Evolutionary conservation across 805 yeast species (phyloP), one percentile per base, ranked within the genome.

Genomic region (Wickerhamiella azymoides): DNA sequence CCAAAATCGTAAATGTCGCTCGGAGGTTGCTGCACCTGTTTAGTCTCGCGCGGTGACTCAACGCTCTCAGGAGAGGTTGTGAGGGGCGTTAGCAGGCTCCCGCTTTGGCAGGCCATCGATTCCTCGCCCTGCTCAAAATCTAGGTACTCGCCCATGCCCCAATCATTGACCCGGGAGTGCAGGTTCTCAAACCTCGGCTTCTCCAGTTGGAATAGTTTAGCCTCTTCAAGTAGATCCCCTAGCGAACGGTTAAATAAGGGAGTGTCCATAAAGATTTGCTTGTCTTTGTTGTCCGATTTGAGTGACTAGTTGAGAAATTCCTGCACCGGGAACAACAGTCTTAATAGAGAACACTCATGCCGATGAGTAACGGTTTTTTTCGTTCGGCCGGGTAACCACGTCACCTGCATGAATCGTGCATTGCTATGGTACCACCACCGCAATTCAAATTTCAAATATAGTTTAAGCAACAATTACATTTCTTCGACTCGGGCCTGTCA

Each of bases 1-100:
- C 44, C 44, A 33, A 41, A 41, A 10, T 21, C 36, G 8, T 30
- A 30, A 11, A 30, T 5, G 9, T 30, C 33, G 16, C 33, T n/a
- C n/a, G 33, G 7, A 8, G 33, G 16, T 30, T 11, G 33, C 16
- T 30, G 33, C 7, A 6, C n/a, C 33, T 11, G 11, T 30, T 26
- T 9, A 5, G 33, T 10, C 13, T 33, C 46, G 14, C 18, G 17
- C 7, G 48, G 45, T 8, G 39, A 32, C 43, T 26, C 27, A 3
- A 39, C 47, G 25, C 47, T 43, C 28, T 43, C 49, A 2, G 49
- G 49, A 13, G 45, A 27, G n/a, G 49, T 47, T 1, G 49, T 47
- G 10, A 43, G 39, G 5, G 49, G 49, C 17, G 49, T 47, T 19
- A 47, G 27, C 10, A 47, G 38, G 40, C 28, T 41, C 2, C 36